phyloP scores from a whole-genome alignment of 305 asterid genomes.

The Fraxinus angustifolia region DNA sequence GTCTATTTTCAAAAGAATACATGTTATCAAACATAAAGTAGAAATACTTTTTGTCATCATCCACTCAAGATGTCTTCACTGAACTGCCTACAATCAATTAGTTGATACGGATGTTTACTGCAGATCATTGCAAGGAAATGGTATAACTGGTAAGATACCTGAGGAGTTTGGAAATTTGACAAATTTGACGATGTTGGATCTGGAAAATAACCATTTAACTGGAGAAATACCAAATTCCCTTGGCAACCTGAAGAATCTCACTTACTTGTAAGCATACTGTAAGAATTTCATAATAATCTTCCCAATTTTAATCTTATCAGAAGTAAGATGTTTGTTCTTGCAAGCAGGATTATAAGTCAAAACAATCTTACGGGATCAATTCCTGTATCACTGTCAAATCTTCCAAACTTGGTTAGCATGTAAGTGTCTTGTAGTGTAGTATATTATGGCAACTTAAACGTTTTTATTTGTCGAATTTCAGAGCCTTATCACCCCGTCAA shows the following conservation, averaged over 20 bases:
- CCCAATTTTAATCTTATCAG: constrained; percentile 1
- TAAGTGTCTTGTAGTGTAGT: constrained; percentile 32
- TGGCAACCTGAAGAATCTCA: constrained; percentile 70
- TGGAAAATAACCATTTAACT: constrained; percentile 59
- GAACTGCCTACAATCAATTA: background rate
- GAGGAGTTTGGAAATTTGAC: constrained; percentile 70
- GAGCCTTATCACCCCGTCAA: background rate
- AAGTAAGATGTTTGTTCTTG: constrained; percentile 18
- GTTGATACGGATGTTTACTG: constrained; percentile 5
- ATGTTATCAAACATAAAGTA: background rate
- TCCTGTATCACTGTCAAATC: constrained; percentile 69
- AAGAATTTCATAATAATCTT: background rate
- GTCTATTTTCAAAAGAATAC: background rate
- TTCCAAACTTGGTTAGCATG: constrained; percentile 53
- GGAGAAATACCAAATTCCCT: constrained; percentile 84
- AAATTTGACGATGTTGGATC: constrained; percentile 75
- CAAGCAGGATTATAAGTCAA: constrained; percentile 64
- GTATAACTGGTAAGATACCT: constrained; percentile 78
- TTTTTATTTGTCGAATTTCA: background rate
- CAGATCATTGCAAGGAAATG: constrained; percentile 89
- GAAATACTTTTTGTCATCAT: background rate
- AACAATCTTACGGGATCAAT: constrained; percentile 70
- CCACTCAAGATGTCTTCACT: background rate
- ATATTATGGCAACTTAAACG: background rate
- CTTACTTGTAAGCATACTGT: constrained; percentile 57